A percentile compares a stretch with the other conserved stretches of the same genome.
phyloP scores from a whole-genome alignment of 768 basidiomycete species.

The Butyriboletus loyo region DNA sequence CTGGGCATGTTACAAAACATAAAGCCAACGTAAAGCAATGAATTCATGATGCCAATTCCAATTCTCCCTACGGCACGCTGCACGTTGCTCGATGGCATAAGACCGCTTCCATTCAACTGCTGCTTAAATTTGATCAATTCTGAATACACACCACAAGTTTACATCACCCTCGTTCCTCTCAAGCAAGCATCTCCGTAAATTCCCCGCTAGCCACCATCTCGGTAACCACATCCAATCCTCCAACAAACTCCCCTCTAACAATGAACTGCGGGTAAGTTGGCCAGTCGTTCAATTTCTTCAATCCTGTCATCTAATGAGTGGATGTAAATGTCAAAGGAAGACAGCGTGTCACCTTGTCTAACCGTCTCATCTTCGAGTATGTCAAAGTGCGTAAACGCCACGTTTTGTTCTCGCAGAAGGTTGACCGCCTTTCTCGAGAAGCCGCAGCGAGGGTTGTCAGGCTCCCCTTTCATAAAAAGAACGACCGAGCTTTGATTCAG shows the following conservation, averaged over 20 bases:
- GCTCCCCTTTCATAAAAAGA: conserved; percentile 89
- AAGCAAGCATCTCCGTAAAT: conserved; percentile 46
- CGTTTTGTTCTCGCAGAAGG: conserved; percentile 58
- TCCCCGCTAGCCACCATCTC: conserved; percentile 87
- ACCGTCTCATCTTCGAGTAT: conserved; percentile 81
- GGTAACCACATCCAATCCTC: conserved; percentile 89
- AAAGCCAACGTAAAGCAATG: too few relatives aligned
- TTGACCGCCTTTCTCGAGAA: conserved; percentile 76
- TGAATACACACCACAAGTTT: neutral
- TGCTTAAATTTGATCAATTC: neutral
- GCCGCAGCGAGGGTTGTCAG: conserved; percentile 76
- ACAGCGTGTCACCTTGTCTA: conserved; percentile 57
- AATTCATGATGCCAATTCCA: neutral
- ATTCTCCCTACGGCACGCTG: neutral
- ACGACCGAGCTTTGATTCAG: conserved; percentile 82
- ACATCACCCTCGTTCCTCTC: neutral
- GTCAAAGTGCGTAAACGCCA: conserved; percentile 77
- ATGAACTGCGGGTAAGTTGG: conserved; percentile 88
- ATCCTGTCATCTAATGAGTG: conserved; percentile 40
- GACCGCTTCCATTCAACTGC: neutral
- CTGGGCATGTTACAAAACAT: conserved; percentile 3
- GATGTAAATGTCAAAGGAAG: neutral
- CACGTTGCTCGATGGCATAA: neutral
- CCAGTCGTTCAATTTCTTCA: conserved; percentile 82
- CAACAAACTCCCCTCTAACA: conserved; percentile 86